phyloP scores from a whole-genome alignment of 2,329 filamentous ascomycete species.

The Nothophaeocryptopus gaeumannii region DNA sequence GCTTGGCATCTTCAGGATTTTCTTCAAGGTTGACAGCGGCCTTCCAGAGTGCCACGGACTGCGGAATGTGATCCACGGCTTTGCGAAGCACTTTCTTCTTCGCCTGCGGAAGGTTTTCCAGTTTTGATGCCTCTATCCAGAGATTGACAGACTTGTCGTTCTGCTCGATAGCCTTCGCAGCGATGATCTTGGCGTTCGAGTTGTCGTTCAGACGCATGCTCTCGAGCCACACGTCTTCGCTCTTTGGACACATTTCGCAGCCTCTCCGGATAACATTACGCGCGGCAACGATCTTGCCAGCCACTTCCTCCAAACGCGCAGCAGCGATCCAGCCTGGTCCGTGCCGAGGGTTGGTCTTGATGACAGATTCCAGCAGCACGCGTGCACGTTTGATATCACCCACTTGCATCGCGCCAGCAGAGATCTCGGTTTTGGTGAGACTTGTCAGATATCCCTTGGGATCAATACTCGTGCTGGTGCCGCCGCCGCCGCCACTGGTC shows the following conservation, averaged over 20 bases:
- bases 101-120: slow-evolving; percentile 76
- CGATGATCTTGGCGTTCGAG: slow-evolving; percentile 93
- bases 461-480: slow-evolving; percentile 87
- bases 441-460: slow-evolving; percentile 95
- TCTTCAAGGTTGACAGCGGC: slow-evolving; percentile 94
- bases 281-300: slow-evolving; percentile 85
- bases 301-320: slow-evolving; percentile 85
- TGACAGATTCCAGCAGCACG: slow-evolving; percentile 89
- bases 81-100: slow-evolving; percentile 92
- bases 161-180: slow-evolving; percentile 85
- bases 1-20: slow-evolving; percentile 77
- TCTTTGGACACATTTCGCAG: slow-evolving; percentile 87
- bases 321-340: slow-evolving; percentile 95
- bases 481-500: slow-evolving; percentile 54
- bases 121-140: slow-evolving; percentile 93
- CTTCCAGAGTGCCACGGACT: slow-evolving; percentile 97
- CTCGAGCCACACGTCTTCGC: slow-evolving; percentile 93
- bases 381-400: slow-evolving; percentile 94
- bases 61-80: slow-evolving; percentile 86
- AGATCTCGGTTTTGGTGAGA: slow-evolving; percentile 75
- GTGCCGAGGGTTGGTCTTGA: slow-evolving; percentile 94
- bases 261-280: slow-evolving; percentile 84
- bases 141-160: slow-evolving; percentile 84
- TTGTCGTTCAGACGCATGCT: slow-evolving; percentile 87
- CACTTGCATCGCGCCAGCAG: slow-evolving; percentile 76